Evolutionary conservation across 1,284 basidiomycete species (phyloP).

Genomic region (Somion occarium): DNA sequence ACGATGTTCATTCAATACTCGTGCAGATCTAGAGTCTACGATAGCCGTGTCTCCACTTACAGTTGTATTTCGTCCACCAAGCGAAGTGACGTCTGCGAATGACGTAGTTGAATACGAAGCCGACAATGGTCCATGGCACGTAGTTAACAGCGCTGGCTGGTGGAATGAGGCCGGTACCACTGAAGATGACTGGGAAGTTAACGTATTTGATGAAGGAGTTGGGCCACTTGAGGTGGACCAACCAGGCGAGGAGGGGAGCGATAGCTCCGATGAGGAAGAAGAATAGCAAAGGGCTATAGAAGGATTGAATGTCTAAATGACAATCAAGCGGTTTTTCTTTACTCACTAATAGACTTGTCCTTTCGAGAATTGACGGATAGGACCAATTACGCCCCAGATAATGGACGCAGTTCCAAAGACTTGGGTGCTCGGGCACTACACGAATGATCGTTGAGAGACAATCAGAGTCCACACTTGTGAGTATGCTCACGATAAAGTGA

Average conservation of each 20-base stretch:
- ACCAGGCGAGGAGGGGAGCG: constrained; percentile 36
- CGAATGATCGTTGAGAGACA: neutral
- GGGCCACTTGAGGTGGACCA: constrained; percentile 38
- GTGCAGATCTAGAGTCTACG: no score
- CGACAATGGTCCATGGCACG: constrained; percentile 45
- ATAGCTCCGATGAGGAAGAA: constrained; percentile 55
- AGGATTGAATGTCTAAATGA: neutral
- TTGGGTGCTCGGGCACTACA: constrained; percentile 33
- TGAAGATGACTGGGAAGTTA: constrained; percentile 52
- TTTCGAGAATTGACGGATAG: constrained; percentile 39
- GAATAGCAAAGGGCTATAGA: constrained; percentile 35
- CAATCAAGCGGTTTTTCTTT: neutral
- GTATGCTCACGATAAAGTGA: constrained; percentile 30
- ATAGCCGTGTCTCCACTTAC: no score
- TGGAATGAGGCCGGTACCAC: constrained; percentile 48
- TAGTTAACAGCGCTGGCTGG: constrained; percentile 42
- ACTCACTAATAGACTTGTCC: constrained; percentile 32
- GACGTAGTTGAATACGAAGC: constrained; percentile 52
- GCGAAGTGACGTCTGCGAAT: constrained; percentile 44
- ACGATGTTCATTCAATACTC: neutral
- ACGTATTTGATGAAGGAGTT: constrained; percentile 41
- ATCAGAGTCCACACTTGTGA: neutral
- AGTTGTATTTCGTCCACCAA: constrained; percentile 54
- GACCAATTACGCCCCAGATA: constrained; percentile 48
- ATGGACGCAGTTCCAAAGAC: constrained; percentile 41